Conservation (phyloP, 2,329 filamentous ascomycete genomes). For the Balansia obtecta region DNA sequence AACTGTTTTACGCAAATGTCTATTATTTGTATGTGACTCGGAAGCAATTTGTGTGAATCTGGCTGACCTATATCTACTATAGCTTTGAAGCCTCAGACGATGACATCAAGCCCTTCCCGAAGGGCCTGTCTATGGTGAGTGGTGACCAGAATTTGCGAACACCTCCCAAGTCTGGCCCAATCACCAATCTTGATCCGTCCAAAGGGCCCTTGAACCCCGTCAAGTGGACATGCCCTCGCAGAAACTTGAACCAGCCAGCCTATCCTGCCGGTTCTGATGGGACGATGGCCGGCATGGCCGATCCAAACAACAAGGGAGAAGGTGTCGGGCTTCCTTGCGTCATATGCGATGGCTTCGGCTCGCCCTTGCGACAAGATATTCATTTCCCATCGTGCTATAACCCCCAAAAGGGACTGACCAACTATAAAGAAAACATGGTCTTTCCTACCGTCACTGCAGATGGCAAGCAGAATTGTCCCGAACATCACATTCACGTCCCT, state of each 20-base stretch:
- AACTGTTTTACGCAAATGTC: constrained; percentile 58
- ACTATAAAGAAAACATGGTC: constrained; percentile 53
- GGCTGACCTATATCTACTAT: constrained; percentile 1
- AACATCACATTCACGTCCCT: constrained; percentile 40
- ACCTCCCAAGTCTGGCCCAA: constrained; percentile 40
- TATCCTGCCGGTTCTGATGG: constrained; percentile 45
- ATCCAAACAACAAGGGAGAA: constrained; percentile 39
- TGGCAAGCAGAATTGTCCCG: constrained; percentile 41
- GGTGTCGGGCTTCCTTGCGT: constrained; percentile 57
- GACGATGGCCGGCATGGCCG: constrained; percentile 38
- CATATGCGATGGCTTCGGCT: constrained; percentile 51
- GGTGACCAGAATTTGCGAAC: constrained; percentile 49
- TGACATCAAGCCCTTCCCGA: constrained; percentile 55
- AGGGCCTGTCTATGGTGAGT: constrained; percentile 57
- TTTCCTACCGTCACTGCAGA: constrained; percentile 39
- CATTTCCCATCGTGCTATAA: constrained; percentile 69
- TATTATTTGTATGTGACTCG: constrained; percentile 54
- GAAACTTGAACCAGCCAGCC: constrained; percentile 33
- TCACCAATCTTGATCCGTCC: constrained; percentile 36
- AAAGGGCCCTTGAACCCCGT: constrained; percentile 39
- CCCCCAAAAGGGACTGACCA: constrained; percentile 43
- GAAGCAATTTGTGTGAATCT: no score
- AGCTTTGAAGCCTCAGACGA: constrained; percentile 52
- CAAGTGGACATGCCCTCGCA: constrained; percentile 50
- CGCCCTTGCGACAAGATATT: constrained; percentile 51